Conservation (phyloP, 2,329 filamentous ascomycete genomes). For the Biscogniauxia sp. region DNA sequence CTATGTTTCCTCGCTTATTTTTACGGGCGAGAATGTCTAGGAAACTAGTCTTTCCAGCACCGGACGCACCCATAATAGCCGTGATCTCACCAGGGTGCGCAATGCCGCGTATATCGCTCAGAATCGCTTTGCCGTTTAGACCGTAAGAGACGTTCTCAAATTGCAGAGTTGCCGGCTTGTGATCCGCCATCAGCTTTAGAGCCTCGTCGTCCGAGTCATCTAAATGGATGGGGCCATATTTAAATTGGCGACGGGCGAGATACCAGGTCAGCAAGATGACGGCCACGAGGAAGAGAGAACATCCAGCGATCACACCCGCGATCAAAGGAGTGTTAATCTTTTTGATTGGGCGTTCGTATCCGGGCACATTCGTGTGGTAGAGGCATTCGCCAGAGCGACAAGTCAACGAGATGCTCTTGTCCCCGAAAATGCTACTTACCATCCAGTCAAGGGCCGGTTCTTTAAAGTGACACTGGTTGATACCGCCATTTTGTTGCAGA, state of each 20-base stretch:
- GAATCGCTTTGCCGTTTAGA: conserved; percentile 83
- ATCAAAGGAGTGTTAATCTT: conserved; percentile 97
- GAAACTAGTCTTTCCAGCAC: conserved; percentile 96
- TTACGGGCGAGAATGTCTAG: conserved; percentile 94
- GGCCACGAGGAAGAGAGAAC: conserved; percentile 83
- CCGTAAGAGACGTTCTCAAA: conserved; percentile 87
- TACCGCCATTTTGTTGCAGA: conserved; percentile 59
- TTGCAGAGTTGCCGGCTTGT: conserved; percentile 84
- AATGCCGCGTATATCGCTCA: conserved; percentile 75
- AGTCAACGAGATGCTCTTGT: conserved; percentile 79
- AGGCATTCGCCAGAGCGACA: conserved; percentile 90
- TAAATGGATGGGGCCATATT: conserved; percentile 72
- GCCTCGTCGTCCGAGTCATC: conserved; percentile 90
- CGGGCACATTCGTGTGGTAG: conserved; percentile 88
- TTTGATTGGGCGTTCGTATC: conserved; percentile 84
- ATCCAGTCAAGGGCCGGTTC: conserved; percentile 92
- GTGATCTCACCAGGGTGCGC: conserved; percentile 95
- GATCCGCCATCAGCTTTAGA: conserved; percentile 82
- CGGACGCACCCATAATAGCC: conserved; percentile 97
- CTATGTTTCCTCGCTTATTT: conserved; percentile 81
- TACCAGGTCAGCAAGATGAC: conserved; percentile 86
- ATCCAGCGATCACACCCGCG: conserved; percentile 84
- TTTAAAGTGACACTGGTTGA: conserved; percentile 73
- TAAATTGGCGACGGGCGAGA: conserved; percentile 70
- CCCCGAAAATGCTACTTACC: conserved; percentile 85